phyloP scores from a whole-genome alignment of 352 stramenopile genomes.

The Pythium aristosporum region DNA sequence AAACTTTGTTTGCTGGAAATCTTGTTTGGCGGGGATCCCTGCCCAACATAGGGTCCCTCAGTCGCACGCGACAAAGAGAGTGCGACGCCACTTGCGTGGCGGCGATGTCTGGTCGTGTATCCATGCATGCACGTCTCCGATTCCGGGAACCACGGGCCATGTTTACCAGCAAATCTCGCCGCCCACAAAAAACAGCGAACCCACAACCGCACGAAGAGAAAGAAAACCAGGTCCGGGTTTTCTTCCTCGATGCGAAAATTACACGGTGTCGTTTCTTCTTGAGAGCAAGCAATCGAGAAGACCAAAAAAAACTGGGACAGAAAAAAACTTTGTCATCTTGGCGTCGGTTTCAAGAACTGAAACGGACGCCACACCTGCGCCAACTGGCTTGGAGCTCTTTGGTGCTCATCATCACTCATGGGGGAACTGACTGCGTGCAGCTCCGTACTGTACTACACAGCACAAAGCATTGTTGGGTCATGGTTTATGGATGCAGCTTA shows the following conservation, averaged over 20 bases:
- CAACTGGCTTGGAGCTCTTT: slow-evolving; percentile 9
- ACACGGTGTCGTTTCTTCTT: not conserved
- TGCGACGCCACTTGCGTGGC: not conserved
- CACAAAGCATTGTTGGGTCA: not conserved
- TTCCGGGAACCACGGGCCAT: not conserved
- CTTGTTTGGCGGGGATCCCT: not conserved
- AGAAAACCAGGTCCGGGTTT: not conserved
- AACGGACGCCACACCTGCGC: slow-evolving; percentile 5
- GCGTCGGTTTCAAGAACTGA: not conserved
- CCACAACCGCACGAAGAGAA: slow-evolving; percentile 1
- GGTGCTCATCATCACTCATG: not conserved
- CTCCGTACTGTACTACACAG: not conserved
- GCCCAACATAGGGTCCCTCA: not conserved
- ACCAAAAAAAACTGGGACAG: not conserved
- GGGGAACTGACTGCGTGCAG: not conserved
- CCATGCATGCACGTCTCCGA: not conserved
- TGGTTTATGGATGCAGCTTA: too few relatives aligned
- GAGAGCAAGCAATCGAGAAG: not conserved
- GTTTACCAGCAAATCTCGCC: not conserved
- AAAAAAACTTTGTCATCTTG: not conserved
- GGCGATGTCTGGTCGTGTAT: not conserved
- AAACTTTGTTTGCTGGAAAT: not conserved
- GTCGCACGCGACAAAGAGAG: slow-evolving; percentile 19
- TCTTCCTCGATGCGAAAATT: not conserved
- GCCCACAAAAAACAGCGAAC: not conserved